Conservation (phyloP, 2,329 filamentous ascomycete genomes). For the Colletotrichum theobromicola region DNA sequence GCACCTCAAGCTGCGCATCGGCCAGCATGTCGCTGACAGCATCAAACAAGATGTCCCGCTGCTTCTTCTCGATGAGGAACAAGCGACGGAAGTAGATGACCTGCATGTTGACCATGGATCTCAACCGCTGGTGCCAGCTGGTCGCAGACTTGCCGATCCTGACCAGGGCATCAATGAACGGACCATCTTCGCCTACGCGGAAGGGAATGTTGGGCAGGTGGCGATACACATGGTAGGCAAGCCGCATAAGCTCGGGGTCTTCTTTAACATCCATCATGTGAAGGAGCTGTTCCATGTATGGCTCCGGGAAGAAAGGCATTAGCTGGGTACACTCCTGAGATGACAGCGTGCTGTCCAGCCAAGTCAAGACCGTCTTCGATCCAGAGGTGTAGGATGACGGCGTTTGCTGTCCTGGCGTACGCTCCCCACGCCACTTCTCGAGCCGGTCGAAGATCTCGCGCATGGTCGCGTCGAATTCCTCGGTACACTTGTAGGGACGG, state of each 20-base stretch:
- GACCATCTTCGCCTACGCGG: slow-evolving; percentile 80
- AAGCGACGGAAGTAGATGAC: slow-evolving; percentile 97
- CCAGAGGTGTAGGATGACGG: slow-evolving; percentile 94
- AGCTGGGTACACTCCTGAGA: slow-evolving; percentile 93
- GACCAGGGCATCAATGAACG: slow-evolving; percentile 86
- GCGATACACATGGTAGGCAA: slow-evolving; percentile 96
- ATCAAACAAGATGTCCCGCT: slow-evolving; percentile 83
- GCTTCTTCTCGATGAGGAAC: slow-evolving; percentile 78
- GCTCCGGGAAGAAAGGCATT: slow-evolving; percentile 86
- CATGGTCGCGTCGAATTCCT: slow-evolving; percentile 76
- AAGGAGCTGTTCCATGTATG: slow-evolving; percentile 89
- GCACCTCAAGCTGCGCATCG: slow-evolving; percentile 91
- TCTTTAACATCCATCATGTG: slow-evolving; percentile 99
- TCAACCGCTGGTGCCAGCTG: slow-evolving; percentile 94
- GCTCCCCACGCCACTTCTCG: slow-evolving; percentile 86
- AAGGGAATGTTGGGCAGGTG: slow-evolving; percentile 96
- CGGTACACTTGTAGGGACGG: slow-evolving; percentile 79
- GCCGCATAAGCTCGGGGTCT: slow-evolving; percentile 90
- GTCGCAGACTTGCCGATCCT: slow-evolving; percentile 82
- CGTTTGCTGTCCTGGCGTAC: slow-evolving; percentile 86
- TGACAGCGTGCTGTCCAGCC: slow-evolving; percentile 90
- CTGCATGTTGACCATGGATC: slow-evolving; percentile 97
- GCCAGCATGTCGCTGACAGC: slow-evolving; percentile 96
- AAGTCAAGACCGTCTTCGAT: slow-evolving; percentile 93
- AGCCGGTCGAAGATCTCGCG: slow-evolving; percentile 78